A percentile compares a stretch with the other conserved stretches of the same genome.
These are phyloP conservation scores for Bryum argenteum DNA, from an alignment of 225 moss, liverwort and hornwort species.

Conservation along the genomic window DNA sequence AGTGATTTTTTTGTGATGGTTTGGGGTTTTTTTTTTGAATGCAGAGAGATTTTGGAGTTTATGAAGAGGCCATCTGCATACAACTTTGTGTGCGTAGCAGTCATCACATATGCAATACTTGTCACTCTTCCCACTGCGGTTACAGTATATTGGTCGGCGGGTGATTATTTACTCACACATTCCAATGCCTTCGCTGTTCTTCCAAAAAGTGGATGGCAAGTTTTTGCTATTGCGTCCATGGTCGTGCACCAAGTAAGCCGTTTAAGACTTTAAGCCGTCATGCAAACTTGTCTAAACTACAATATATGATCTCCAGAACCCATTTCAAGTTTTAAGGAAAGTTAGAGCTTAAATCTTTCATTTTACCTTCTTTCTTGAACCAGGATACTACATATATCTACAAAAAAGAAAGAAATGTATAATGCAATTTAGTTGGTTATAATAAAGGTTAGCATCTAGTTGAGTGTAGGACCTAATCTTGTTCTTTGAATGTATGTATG, in stretches of 20 bases:
- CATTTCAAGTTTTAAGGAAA: no score
- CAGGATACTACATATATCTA: no score
- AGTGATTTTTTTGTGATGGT: not conserved
- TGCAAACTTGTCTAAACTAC: no score
- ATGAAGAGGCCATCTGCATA: constrained; percentile 45
- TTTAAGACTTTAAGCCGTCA: no score
- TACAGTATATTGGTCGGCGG: constrained; percentile 42
- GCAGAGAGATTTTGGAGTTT: constrained; percentile 53
- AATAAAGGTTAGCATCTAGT: no score
- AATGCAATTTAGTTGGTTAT: no score
- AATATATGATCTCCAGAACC: no score
- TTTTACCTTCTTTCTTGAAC: no score
- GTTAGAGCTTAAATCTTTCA: no score
- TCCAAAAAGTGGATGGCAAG: constrained; percentile 35
- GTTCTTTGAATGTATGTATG: constrained; percentile 1
- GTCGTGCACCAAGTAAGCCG: constrained; percentile 42
- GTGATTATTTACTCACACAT: constrained; percentile 28
- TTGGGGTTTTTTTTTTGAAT: no score
- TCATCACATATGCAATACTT: constrained; percentile 21
- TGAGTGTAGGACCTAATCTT: no score
- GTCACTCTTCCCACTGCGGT: constrained; percentile 27
- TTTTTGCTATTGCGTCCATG: constrained; percentile 34
- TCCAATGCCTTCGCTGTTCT: constrained; percentile 50
- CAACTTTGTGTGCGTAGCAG: constrained; percentile 30
- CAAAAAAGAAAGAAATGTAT: no score